Evolutionary conservation across 108 stramenopile genomes (phyloP).

Genomic region (Phaeodactylum tricornutum): DNA sequence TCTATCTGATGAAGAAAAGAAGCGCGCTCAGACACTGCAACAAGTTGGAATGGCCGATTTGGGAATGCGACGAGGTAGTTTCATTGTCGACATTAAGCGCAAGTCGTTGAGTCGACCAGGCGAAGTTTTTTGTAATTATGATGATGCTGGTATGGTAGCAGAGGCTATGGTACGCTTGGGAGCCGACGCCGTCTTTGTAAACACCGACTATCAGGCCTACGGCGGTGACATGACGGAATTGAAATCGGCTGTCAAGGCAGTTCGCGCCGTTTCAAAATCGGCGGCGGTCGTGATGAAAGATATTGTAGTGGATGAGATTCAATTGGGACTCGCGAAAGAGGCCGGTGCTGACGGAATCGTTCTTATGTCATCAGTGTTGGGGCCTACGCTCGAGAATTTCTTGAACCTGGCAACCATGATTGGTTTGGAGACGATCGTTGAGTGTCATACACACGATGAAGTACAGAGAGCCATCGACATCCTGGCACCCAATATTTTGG

Average conservation of each 20-base stretch:
- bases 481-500: slow-evolving; percentile 74
- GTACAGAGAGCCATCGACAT: slow-evolving; percentile 73
- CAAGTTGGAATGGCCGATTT: slow-evolving; percentile 63
- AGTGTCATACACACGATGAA: slow-evolving; percentile 82
- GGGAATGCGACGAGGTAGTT: slow-evolving; percentile 68
- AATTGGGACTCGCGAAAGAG: slow-evolving; percentile 81
- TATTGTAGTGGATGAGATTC: slow-evolving; percentile 86
- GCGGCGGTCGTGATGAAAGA: slow-evolving; percentile 89
- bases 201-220: slow-evolving; percentile 79
- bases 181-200: slow-evolving; percentile 81
- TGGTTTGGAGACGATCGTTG: slow-evolving; percentile 83
- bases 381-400: slow-evolving; percentile 75
- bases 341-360: slow-evolving; percentile 81
- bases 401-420: slow-evolving; percentile 76
- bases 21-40: slow-evolving; percentile 48
- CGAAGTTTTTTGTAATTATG: slow-evolving; percentile 68
- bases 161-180: slow-evolving; percentile 86
- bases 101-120: slow-evolving; percentile 59
- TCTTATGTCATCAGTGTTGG: slow-evolving; percentile 70
- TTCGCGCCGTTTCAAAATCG: slow-evolving; percentile 41
- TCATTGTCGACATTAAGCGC: slow-evolving; percentile 84
- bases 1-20: slow-evolving; percentile 18
- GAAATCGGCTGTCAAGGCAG: slow-evolving; percentile 59
- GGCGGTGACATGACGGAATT: slow-evolving; percentile 79
- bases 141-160: slow-evolving; percentile 78